Evolutionary conservation across 768 basidiomycete species (phyloP), one percentile per base, ranked within the genome.

Genomic region (Hygrophorus russula): DNA sequence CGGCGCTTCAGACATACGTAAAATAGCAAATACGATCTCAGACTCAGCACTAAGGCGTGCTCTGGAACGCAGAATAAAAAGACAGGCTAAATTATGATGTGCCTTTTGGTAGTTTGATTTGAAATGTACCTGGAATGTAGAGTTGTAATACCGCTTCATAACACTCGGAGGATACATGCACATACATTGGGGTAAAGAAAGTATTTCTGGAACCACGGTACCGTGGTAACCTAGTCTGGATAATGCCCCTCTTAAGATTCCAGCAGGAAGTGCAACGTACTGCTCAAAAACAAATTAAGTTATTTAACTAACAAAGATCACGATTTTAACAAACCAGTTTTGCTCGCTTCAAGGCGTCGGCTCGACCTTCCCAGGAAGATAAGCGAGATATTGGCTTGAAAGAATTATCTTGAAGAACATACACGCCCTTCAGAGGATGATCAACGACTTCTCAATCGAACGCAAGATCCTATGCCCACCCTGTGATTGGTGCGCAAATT

Each of bases 401-500:
- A 0, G 78, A 61, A 52, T 91, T 89, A 51, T 96, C 92, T 61
- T 94, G 91, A 1, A 97, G 69, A 3, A 96, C 93, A 49, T 92
- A 96, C 12, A 93, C 80, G 4, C 92, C 92, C 90, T 94, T 40
- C 11, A 30, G 40, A 19, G 6, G 2, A 13, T 10, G 18, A 27
- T 44, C n/a, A 20, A 18, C 5, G 12, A 19, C 39, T 32, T 19
- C 45, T 27, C 27, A 44, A 20, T 40, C 6, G 34, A 33, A 31
- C 7, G 10, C 17, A 28, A 2, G 14, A 37, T 5, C 20, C 13
- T 32, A 13, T 17, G 64, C 78, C 32, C 55, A 91, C 91, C 39
- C 92, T 71, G 59, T 94, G 93, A 58, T 97, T 97, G 12, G 92
- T 97, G 36, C 92, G 76, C 46, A 97, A 64, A 59, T 97, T 97